Conservation (phyloP, 2,329 filamentous ascomycete species). For the Tolypocladium guangdongense region DNA sequence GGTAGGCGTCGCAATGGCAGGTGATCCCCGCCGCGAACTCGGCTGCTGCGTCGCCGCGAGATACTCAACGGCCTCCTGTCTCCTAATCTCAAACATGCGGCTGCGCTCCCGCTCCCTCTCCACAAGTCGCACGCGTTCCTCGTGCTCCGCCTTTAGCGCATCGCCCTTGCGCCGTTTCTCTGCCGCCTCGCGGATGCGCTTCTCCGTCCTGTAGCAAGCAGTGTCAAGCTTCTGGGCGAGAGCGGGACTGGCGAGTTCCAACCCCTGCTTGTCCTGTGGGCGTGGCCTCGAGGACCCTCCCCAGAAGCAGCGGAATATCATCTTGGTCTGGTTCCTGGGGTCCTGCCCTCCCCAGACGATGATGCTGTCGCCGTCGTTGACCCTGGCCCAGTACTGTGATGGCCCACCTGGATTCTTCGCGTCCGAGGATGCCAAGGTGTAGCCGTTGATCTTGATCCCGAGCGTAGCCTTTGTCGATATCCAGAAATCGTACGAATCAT, state of each 20-base stretch:
- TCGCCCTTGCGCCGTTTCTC: conserved; percentile 29
- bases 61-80: conserved; percentile 33
- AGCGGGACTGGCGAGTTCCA: conserved; percentile 25
- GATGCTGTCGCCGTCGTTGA: conserved; percentile 70
- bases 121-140: conserved; percentile 28
- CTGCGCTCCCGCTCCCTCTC: conserved; percentile 38
- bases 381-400: conserved; percentile 51
- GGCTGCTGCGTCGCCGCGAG: conserved; percentile 19
- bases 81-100: conserved; percentile 35
- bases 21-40: conserved; percentile 17
- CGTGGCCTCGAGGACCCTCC: conserved; percentile 39
- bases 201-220: conserved; percentile 34
- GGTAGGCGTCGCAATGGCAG: conserved; percentile 13
- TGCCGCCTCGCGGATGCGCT: conserved; percentile 26
- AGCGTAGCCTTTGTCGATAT: conserved; percentile 69
- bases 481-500: conserved; percentile 54
- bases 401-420: conserved; percentile 40
- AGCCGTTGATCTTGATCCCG: conserved; percentile 68
- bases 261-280: conserved; percentile 9
- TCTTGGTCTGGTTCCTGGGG: conserved; percentile 28
- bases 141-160: conserved; percentile 33
- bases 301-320: conserved; percentile 45
- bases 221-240: conserved; percentile 36
- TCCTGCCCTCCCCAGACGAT: conserved; percentile 52
- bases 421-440: conserved; percentile 48